Evolutionary conservation across 768 basidiomycete species (phyloP), one percentile per base, ranked within the genome.

Genomic region (Phanerochaete carnosa): DNA sequence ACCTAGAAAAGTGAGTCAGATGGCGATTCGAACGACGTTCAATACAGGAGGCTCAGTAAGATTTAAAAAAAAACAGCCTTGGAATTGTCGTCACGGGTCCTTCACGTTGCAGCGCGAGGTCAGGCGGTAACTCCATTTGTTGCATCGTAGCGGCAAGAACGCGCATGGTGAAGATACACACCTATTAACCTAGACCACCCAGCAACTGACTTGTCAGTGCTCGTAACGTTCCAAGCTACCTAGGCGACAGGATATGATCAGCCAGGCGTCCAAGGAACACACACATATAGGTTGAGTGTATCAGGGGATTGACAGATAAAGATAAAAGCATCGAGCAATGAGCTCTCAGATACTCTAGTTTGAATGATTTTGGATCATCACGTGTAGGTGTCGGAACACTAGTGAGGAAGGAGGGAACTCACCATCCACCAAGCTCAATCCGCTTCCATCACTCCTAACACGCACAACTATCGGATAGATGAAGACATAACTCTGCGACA

Each of bases 341-440:
- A 63, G 79, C 85, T 74, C 90, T 92, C 90, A 92, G 81, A 91
- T 86, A 92, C 89, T 92, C 89, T 92, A 92, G 90, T 92, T 92
- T 92, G 89, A 89, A 84, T 81, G 74, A 69, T 77, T 75, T 79
- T 70, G 74, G 63, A 77, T 90, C 88, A 87, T 89, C 86, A 43
- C 55, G 66, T 69, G 61, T 47, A 63, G 47, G 54, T 43, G 39
- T 19, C 19, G 33, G 51, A 37, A 49, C 28, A 52, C n/a, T 55
- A 43, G 19, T 8, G 16, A 43, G 19, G 4, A 43, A 19, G 39
- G 16, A 6, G 5, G 23, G 58, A 25, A 65, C 62, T 62, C 65
- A 74, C 69, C 56, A 16, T 37, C 6, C 6, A 16, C 37, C 57
- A 63, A 43, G 47, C 25, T 12, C 16, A 12, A 8, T 19, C 8